Conservation (phyloP, 768 basidiomycete species). For the Russula ochroleuca region DNA sequence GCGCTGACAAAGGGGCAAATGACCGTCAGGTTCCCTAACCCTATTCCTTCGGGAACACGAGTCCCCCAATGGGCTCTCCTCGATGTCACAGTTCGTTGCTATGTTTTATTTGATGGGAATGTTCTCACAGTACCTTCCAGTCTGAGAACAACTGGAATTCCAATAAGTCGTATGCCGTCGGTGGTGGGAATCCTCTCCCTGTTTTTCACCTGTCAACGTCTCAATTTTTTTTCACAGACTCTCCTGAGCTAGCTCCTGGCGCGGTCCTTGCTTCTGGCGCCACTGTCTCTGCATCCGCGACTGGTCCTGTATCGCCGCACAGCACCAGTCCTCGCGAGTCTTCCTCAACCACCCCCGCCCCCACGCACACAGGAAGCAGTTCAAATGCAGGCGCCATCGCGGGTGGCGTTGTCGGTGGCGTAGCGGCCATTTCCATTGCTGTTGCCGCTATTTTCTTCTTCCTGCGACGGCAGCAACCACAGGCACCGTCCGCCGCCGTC, state of each 20-base stretch:
- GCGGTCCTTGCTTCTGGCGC: neutral
- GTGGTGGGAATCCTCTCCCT: neutral
- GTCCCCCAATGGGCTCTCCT: conserved; percentile 15
- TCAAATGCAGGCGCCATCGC: neutral
- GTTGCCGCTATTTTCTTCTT: neutral
- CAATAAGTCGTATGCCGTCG: neutral
- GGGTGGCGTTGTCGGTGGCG: conserved; percentile 2
- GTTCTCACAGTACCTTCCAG: neutral
- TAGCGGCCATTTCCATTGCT: neutral
- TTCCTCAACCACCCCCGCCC: neutral
- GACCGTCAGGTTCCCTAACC: conserved; percentile 2
- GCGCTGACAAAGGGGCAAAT: neutral
- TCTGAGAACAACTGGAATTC: neutral
- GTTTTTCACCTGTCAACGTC: neutral
- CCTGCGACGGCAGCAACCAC: neutral
- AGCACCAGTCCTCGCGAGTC: neutral
- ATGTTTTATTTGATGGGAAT: neutral
- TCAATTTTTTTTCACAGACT: neutral
- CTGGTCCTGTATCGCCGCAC: neutral
- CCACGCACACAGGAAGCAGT: neutral
- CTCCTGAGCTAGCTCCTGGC: conserved; percentile 6
- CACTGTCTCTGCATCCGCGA: neutral
- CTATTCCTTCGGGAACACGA: conserved; percentile 11
- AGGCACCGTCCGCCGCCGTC: neutral
- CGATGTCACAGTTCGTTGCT: conserved; percentile 8